Conservation (phyloP, 2,329 filamentous ascomycete genomes). For the Neurospora sp. region DNA sequence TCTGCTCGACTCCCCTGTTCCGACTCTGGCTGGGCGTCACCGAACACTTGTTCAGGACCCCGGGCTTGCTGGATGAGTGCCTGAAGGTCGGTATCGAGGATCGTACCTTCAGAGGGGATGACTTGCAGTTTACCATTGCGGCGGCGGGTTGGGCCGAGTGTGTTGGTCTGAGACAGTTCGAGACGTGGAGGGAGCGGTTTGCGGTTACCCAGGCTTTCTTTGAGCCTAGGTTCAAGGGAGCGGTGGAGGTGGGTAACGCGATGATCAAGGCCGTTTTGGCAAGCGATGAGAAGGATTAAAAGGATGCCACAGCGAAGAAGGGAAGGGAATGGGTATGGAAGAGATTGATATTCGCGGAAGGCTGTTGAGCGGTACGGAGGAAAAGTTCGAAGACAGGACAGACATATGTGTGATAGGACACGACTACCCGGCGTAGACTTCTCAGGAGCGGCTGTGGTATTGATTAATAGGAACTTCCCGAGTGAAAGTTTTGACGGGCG, state of each 20-base stretch:
- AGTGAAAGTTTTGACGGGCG: neutral
- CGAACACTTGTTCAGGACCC: constrained; percentile 86
- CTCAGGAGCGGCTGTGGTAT: neutral
- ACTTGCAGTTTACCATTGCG: constrained; percentile 95
- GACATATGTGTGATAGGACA: neutral
- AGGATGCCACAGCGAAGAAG: neutral
- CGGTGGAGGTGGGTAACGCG: constrained; percentile 78
- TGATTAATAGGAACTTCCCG: neutral
- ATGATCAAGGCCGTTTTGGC: constrained; percentile 96
- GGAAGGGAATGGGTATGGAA: neutral
- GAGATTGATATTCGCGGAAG: neutral
- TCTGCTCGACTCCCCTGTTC: constrained; percentile 95
- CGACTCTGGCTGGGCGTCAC: constrained; percentile 95
- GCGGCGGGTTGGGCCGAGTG: constrained; percentile 93
- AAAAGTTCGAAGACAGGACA: neutral
- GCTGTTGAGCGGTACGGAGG: neutral
- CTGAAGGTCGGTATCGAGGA: constrained; percentile 82
- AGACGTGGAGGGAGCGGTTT: constrained; percentile 86
- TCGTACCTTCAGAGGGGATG: constrained; percentile 85
- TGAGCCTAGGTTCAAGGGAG: constrained; percentile 78
- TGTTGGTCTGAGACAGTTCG: constrained; percentile 83
- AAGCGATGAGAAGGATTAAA: constrained; percentile 32
- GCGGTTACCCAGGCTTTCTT: constrained; percentile 87
- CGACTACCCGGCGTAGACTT: neutral
- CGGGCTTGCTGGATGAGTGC: constrained; percentile 69